phyloP scores from a whole-genome alignment of 176 grass and related monocot genomes.

The Bromus sterilis region DNA sequence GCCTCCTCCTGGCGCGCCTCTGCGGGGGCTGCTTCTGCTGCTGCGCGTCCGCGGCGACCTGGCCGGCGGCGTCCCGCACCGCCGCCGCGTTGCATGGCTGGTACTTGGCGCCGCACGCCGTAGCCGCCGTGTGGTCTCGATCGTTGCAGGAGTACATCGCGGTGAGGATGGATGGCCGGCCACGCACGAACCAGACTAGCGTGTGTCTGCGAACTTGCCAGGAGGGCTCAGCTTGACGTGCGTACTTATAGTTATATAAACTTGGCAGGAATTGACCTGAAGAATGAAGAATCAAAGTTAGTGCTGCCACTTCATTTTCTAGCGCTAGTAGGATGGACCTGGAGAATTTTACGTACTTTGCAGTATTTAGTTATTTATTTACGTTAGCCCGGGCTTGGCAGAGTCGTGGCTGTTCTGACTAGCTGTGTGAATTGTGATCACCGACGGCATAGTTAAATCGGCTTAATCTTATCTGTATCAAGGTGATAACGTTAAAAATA shows the following conservation, averaged over 20 bases:
- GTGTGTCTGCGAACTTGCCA: not conserved
- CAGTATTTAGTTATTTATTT: no score
- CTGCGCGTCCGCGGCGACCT: not conserved
- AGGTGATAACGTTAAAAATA: no score
- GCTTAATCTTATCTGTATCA: no score
- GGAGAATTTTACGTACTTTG: no score
- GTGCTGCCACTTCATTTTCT: not conserved
- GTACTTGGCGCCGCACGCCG: not conserved
- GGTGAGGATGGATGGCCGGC: not conserved
- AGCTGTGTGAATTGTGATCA: not conserved
- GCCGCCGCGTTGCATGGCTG: not conserved
- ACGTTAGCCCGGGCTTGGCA: not conserved
- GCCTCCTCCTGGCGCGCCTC: slow-evolving; percentile 29
- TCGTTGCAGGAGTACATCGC: slow-evolving; percentile 30
- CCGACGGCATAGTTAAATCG: not conserved
- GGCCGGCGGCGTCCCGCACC: not conserved
- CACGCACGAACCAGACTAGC: no score
- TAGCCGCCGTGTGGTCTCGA: not conserved
- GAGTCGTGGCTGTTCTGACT: slow-evolving; percentile 29
- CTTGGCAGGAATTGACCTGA: not conserved
- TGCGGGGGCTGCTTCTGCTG: not conserved
- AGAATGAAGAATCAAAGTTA: not conserved
- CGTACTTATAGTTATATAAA: slow-evolving; percentile 12
- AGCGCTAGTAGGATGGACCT: no score
- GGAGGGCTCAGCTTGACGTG: not conserved